These are phyloP conservation scores for Saccharomycopsis hybrid DNA, from an alignment of 1,139 yeast genomes.

Conservation along the genomic window DNA sequence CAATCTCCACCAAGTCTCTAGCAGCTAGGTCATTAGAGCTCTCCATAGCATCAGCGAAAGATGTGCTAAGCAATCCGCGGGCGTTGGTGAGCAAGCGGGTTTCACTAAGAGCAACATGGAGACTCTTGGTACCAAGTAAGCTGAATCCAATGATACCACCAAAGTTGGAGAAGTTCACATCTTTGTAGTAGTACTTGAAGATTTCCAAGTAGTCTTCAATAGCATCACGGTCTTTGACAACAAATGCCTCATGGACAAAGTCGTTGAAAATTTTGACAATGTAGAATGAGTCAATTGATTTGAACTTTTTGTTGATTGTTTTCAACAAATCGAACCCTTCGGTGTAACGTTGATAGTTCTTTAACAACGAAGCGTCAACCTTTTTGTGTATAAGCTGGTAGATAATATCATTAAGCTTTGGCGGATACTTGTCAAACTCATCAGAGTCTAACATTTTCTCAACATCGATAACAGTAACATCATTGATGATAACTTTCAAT, in stretches of 20 bases:
- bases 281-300: background rate
- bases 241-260: background rate
- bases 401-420: no score
- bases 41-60: background rate
- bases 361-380: no score
- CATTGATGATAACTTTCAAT: no score
- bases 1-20: background rate
- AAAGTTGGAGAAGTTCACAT: background rate
- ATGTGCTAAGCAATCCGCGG: background rate
- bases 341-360: no score
- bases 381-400: no score
- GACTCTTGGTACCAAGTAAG: no score
- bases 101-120: background rate
- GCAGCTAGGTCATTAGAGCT: background rate
- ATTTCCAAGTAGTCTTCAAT: background rate
- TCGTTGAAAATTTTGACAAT: background rate
- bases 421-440: no score
- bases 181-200: background rate
- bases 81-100: background rate
- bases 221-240: background rate
- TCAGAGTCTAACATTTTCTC: no score
- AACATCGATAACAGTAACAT: no score
- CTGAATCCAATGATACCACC: background rate
- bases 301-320: background rate
- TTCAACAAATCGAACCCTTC: background rate